These are phyloP conservation scores for Ensete ventricosum DNA, from an alignment of 176 grass and related monocot species.

Conservation along the genomic window DNA sequence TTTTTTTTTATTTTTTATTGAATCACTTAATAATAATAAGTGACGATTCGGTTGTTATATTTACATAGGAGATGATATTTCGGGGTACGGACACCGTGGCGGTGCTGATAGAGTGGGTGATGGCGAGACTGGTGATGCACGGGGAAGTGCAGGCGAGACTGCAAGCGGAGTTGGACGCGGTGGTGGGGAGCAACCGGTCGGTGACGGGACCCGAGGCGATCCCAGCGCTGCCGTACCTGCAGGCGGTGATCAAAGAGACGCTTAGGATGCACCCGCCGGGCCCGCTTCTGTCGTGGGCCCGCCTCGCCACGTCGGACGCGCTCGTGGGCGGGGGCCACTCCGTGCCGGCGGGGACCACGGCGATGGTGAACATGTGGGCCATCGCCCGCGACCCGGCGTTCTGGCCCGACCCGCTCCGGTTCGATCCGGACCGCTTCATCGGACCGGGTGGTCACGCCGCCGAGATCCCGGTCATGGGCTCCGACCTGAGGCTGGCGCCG, in stretches of 20 bases:
- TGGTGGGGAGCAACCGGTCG: constrained; percentile 23
- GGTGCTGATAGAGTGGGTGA: constrained; percentile 85
- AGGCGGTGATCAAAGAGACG: constrained; percentile 78
- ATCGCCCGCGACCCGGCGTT: constrained; percentile 58
- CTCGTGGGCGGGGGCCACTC: constrained; percentile 35
- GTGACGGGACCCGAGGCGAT: constrained; percentile 36
- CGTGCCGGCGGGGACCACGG: constrained; percentile 66
- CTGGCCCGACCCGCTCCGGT: constrained; percentile 48
- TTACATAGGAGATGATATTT: constrained; percentile 82
- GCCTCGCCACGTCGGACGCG: constrained; percentile 62
- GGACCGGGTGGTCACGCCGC: not conserved
- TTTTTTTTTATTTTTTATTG: not conserved
- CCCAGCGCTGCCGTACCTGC: constrained; percentile 44
- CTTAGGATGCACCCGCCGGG: constrained; percentile 80
- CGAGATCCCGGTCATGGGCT: constrained; percentile 35
- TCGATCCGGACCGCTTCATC: constrained; percentile 43
- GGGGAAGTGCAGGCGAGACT: constrained; percentile 52
- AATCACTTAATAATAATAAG: not conserved
- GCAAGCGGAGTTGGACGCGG: constrained; percentile 61
- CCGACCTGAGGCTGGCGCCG: constrained; percentile 64
- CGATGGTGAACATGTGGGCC: constrained; percentile 99
- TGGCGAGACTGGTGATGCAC: constrained; percentile 72
- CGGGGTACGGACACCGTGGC: constrained; percentile 85
- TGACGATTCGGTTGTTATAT: not conserved
- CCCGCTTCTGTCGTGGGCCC: constrained; percentile 86